Evolutionary conservation across 2,329 filamentous ascomycete genomes (phyloP).

Genomic region (Colletotrichum sp.): DNA sequence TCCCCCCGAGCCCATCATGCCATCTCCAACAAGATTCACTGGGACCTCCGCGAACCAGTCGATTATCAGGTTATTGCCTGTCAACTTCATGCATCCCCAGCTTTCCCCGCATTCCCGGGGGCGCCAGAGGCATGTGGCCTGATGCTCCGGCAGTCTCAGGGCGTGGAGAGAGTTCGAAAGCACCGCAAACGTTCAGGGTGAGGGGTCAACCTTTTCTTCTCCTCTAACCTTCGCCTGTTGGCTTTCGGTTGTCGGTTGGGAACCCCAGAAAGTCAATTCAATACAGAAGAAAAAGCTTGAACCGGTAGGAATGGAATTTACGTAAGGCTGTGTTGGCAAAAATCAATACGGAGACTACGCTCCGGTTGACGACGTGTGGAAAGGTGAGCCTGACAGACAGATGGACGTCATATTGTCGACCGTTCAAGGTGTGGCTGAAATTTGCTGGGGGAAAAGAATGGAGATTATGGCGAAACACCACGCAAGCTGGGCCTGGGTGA

Average conservation of each 20-base stretch:
- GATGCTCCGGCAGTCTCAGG: constrained; percentile 16
- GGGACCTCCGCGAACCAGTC: neutral
- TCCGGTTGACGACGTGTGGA: neutral
- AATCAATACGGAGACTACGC: neutral
- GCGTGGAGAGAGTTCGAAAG: constrained; percentile 5
- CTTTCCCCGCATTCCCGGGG: constrained; percentile 14
- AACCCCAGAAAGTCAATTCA: constrained; percentile 4
- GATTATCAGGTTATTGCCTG: neutral
- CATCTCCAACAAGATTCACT: neutral
- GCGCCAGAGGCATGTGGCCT: neutral
- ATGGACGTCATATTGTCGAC: constrained; percentile 1
- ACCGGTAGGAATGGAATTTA: neutral
- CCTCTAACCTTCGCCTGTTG: neutral
- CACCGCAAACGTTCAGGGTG: neutral
- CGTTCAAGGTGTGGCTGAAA: constrained; percentile 5
- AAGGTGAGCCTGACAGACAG: neutral
- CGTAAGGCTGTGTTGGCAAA: neutral
- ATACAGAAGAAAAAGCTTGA: neutral
- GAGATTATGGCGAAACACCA: neutral
- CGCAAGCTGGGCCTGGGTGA: constrained; percentile 6
- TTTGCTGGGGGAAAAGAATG: neutral
- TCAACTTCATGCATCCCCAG: neutral
- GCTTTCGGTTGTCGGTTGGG: neutral
- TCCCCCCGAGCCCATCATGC: neutral
- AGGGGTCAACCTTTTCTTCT: neutral